These are phyloP conservation scores for Aphanomyces cochlioides DNA, from an alignment of 352 stramenopile genomes.

Conservation along the genomic window DNA sequence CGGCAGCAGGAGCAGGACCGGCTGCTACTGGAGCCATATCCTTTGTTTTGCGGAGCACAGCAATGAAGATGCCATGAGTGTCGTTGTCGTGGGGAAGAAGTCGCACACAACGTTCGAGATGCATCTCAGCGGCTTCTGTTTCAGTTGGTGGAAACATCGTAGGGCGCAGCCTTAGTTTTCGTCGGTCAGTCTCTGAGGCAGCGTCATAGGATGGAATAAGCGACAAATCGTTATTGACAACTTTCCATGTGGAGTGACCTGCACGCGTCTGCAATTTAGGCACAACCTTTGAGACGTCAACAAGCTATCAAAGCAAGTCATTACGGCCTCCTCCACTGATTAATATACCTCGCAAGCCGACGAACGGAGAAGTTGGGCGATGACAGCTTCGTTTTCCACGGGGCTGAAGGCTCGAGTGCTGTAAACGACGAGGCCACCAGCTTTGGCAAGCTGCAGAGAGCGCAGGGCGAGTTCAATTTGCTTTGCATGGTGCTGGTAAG, in stretches of 20 bases:
- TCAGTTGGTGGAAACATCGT: slow-evolving; percentile 81
- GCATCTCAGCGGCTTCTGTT: slow-evolving; percentile 48
- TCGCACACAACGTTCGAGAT: slow-evolving; percentile 90
- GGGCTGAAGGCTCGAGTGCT: slow-evolving; percentile 77
- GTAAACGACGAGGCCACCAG: slow-evolving; percentile 61
- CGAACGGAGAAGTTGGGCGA: slow-evolving; percentile 62
- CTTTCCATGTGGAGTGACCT: slow-evolving; percentile 52
- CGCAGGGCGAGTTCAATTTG: slow-evolving; percentile 81
- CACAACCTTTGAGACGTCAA: slow-evolving; percentile 43
- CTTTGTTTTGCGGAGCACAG: slow-evolving; percentile 85
- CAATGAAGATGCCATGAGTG: slow-evolving; percentile 97
- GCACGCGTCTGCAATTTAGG: slow-evolving; percentile 41
- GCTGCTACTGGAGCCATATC: slow-evolving; percentile 32
- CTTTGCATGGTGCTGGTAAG: slow-evolving; percentile 49
- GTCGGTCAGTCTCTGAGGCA: slow-evolving; percentile 43
- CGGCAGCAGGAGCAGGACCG: slow-evolving; percentile 38
- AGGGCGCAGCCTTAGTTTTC: slow-evolving; percentile 49
- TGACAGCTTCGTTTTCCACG: slow-evolving; percentile 79
- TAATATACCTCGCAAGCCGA: slow-evolving; percentile 44
- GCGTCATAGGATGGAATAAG: slow-evolving; percentile 51
- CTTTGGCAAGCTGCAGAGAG: slow-evolving; percentile 36
- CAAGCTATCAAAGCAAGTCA: slow-evolving; percentile 35
- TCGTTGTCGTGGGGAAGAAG: slow-evolving; percentile 97
- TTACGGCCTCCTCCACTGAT: background rate
- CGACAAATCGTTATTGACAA: slow-evolving; percentile 49